Evolutionary conservation across 805 yeast species (phyloP).

Genomic region (Wickerhamomyces chambardii): DNA sequence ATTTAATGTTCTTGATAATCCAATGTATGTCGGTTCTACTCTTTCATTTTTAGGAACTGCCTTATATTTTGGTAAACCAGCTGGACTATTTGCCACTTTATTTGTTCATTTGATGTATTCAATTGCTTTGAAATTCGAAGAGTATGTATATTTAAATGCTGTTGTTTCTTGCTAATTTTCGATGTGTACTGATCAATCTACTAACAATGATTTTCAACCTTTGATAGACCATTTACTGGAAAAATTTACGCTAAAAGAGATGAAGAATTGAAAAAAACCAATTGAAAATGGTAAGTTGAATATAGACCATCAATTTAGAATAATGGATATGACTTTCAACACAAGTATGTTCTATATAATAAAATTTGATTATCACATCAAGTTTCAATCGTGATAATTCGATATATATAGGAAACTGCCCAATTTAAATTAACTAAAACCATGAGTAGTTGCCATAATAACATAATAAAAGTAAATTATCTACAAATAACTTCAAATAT

Average conservation of each 20-base stretch:
- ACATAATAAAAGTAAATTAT: too few species aligned
- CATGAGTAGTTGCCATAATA: too few species aligned
- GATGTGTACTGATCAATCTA: too few species aligned
- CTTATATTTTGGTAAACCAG: conserved; percentile 80
- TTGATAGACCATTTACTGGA: conserved; percentile 73
- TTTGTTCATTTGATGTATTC: conserved; percentile 77
- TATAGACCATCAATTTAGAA: too few species aligned
- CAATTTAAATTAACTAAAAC: too few species aligned
- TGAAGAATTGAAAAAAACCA: conserved; percentile 18
- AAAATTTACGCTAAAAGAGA: conserved; percentile 72
- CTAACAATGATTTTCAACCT: conserved; percentile 4
- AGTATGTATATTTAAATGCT: conserved; percentile 30
- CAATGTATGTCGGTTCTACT: conserved; percentile 94
- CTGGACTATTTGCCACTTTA: conserved; percentile 68
- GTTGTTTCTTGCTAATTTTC: background rate
- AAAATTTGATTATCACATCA: too few species aligned
- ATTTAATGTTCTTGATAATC: conserved; percentile 83
- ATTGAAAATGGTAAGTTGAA: conserved; percentile 4
- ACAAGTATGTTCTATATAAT: too few species aligned
- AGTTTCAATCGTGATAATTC: too few species aligned
- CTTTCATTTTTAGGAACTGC: conserved; percentile 88
- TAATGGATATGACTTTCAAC: too few species aligned
- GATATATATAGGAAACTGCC: too few species aligned
- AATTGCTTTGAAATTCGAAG: conserved; percentile 83
- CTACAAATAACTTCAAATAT: too few species aligned